Evolutionary conservation across 176 grass and related monocot genomes (phyloP).

Genomic region (sorghum (Sorghum bicolor)): DNA sequence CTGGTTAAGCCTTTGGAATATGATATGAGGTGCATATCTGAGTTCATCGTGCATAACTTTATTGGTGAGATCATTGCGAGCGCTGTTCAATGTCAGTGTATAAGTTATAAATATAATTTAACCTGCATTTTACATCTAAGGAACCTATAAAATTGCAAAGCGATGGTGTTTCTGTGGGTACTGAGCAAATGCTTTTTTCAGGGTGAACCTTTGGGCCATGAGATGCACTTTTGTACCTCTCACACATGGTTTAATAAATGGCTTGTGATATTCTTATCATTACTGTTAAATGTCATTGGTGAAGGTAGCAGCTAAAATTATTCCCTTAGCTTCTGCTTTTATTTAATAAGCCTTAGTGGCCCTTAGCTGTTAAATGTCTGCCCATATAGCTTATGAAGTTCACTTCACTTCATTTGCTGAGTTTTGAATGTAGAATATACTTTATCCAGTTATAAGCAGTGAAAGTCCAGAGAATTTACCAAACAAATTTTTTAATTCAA

Average conservation of each 20-base stretch:
- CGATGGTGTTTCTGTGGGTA: not conserved
- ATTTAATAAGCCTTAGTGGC: not conserved
- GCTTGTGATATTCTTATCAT: not conserved
- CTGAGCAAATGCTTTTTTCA: not conserved
- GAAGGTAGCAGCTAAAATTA: not conserved
- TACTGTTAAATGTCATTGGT: conserved; percentile 3
- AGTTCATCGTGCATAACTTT: conserved; percentile 5
- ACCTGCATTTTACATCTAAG: not conserved
- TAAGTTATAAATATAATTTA: not conserved
- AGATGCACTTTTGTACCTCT: not conserved
- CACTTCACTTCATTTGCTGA: not conserved
- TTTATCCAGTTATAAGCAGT: conserved; percentile 4
- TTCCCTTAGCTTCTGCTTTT: not conserved
- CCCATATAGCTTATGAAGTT: not conserved
- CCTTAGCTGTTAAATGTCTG: not conserved
- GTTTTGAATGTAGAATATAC: not conserved
- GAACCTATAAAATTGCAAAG: not conserved
- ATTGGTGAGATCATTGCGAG: not conserved
- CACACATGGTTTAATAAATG: not conserved
- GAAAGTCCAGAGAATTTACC: not conserved
- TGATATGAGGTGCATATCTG: not conserved
- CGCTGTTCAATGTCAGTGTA: not conserved
- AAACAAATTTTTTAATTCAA: not conserved
- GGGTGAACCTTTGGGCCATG: not conserved
- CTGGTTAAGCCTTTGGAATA: not conserved